A percentile compares a stretch with the other conserved stretches of the same genome.
Conservation (phyloP, 768 basidiomycete genomes). For the Naganishia randhawae region DNA sequence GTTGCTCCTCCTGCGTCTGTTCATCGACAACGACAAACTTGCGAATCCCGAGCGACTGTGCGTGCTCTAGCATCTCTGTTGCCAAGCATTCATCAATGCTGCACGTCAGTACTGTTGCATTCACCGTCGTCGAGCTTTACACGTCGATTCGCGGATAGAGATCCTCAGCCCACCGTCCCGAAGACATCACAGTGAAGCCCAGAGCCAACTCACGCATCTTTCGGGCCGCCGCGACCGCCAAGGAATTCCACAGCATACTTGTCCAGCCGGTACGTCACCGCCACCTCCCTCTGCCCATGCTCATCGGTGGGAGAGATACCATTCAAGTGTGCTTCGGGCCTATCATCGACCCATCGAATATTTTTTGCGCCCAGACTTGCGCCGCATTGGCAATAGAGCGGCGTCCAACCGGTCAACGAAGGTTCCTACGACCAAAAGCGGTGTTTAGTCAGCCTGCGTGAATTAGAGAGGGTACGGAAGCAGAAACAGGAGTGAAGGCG, state of each 20-base stretch:
- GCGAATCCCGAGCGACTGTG: conserved; percentile 3
- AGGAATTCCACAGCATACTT: conserved; percentile 17
- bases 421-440: background rate
- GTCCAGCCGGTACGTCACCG: conserved; percentile 2
- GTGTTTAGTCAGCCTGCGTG: background rate
- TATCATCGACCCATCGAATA: background rate
- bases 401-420: background rate
- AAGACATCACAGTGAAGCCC: background rate
- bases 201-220: background rate
- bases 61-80: conserved; percentile 16
- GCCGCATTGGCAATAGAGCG: background rate
- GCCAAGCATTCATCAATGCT: conserved; percentile 3
- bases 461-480: background rate
- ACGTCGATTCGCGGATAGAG: background rate
- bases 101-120: background rate
- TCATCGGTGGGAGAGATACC: background rate
- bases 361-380: conserved; percentile 3
- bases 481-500: too few species aligned
- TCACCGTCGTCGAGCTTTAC: background rate
- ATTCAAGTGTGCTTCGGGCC: background rate
- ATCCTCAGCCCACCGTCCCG: too few species aligned
- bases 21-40: conserved; percentile 3
- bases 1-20: background rate
- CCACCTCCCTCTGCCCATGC: background rate
- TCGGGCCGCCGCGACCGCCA: background rate